phyloP scores from a whole-genome alignment of 2,329 filamentous ascomycete genomes.

The Coniochaeta pulveracea region DNA sequence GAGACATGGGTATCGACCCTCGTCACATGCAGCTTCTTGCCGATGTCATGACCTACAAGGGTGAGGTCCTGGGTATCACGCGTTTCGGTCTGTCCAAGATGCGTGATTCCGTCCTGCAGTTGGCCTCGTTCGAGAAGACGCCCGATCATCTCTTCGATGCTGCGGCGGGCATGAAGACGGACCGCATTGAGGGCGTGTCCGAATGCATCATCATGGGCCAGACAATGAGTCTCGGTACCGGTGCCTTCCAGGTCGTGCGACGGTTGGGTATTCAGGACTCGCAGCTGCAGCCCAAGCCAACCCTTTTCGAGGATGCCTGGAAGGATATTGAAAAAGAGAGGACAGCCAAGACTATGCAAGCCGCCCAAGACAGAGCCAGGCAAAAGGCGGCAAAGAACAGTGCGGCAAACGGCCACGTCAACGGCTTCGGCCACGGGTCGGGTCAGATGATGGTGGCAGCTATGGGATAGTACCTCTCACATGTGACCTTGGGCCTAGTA shows the following conservation, averaged over 20 bases:
- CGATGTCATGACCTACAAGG: conserved; percentile 99
- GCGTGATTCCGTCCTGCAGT: conserved; percentile 84
- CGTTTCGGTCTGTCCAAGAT: conserved; percentile 95
- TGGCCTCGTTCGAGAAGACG: conserved; percentile 96
- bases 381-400: too few species aligned
- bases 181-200: conserved; percentile 83
- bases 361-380: too few species aligned
- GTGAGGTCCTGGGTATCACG: conserved; percentile 91
- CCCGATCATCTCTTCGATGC: conserved; percentile 96
- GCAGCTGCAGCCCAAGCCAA: conserved; percentile 46
- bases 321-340: conserved; percentile 17
- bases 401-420: too few species aligned
- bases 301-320: conserved; percentile 64
- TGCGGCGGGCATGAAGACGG: conserved; percentile 81
- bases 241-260: conserved; percentile 80
- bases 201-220: conserved; percentile 99
- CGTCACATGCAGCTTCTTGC: conserved; percentile 96
- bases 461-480: too few species aligned
- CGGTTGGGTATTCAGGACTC: conserved; percentile 55
- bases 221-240: conserved; percentile 83
- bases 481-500: too few species aligned
- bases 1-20: conserved; percentile 88
- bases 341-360: too few species aligned
- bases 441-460: too few species aligned
- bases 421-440: too few species aligned